phyloP scores from a whole-genome alignment of 345 rosid genomes.

The Rhodomyrtus tomentosa region DNA sequence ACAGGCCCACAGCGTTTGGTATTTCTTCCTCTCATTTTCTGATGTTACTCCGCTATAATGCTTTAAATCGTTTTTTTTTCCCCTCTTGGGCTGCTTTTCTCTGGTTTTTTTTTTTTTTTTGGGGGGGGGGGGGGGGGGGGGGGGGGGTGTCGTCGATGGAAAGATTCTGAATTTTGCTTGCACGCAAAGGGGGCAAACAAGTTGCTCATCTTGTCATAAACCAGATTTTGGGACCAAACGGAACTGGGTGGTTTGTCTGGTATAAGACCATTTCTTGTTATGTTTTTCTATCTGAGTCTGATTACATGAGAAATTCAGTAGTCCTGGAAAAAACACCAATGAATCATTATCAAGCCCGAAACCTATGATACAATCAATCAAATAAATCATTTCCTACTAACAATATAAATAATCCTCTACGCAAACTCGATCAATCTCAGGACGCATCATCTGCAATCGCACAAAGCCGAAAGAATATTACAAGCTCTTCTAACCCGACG shows the following conservation, averaged over 20 bases:
- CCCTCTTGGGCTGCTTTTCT: background rate
- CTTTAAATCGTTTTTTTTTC: background rate
- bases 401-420: background rate
- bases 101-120: no score
- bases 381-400: background rate
- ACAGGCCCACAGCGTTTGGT: conserved; percentile 1
- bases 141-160: background rate
- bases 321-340: background rate
- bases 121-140: no score
- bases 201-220: background rate
- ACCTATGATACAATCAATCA: background rate
- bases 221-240: background rate
- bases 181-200: conserved; percentile 2
- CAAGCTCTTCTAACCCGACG: background rate
- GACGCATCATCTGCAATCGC: background rate
- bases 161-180: background rate
- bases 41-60: background rate
- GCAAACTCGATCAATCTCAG: background rate
- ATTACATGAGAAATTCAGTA: background rate
- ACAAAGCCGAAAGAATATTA: background rate
- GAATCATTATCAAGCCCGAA: background rate
- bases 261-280: background rate
- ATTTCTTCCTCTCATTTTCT: background rate
- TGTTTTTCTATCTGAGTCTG: no score
- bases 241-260: background rate